These are phyloP conservation scores for Fusarium armeniacum DNA, from an alignment of 2,329 filamentous ascomycete species.

Conservation along the genomic window DNA sequence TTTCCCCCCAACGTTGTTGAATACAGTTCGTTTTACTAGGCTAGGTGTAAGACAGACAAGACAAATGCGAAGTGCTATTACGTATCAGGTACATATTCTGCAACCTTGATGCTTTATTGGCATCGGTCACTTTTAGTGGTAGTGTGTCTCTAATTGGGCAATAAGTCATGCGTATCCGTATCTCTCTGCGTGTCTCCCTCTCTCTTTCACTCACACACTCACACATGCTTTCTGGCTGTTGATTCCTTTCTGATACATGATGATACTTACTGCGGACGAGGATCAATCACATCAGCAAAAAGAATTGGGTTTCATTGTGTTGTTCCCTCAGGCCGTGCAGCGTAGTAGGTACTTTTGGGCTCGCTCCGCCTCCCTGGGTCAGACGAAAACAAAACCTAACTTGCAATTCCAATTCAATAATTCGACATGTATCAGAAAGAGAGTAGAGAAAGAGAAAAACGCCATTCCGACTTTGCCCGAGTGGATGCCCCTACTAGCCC, in stretches of 20 bases:
- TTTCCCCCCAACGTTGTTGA: conserved; percentile 34
- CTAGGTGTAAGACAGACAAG: conserved; percentile 12
- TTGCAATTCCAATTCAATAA: conserved; percentile 35
- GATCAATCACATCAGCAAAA: conserved; percentile 13
- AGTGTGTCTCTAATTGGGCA: conserved; percentile 24
- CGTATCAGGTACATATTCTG: conserved; percentile 27
- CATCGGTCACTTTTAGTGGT: conserved; percentile 33
- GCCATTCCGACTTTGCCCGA: conserved; percentile 48
- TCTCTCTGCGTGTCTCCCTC: background rate
- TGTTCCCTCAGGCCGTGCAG: conserved; percentile 4
- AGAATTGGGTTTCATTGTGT: conserved; percentile 16
- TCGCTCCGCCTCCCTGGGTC: conserved; percentile 41
- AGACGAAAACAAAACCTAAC: conserved; percentile 41
- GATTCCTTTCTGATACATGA: conserved; percentile 22
- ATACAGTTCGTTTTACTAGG: conserved; percentile 10
- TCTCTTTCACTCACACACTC: background rate
- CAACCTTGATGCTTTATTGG: conserved; percentile 17
- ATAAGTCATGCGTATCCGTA: conserved; percentile 24
- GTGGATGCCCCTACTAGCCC: conserved; percentile 42
- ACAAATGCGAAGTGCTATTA: conserved; percentile 23
- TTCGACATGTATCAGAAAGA: conserved; percentile 25
- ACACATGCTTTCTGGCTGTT: conserved; percentile 11
- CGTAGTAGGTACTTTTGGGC: conserved; percentile 7
- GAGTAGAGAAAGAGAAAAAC: conserved; percentile 1
- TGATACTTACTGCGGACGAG: conserved; percentile 3